Base-by-base conservation (phyloP, 192 early-diverging fungal species). In the Pecoramyces ruminantium region DNA sequence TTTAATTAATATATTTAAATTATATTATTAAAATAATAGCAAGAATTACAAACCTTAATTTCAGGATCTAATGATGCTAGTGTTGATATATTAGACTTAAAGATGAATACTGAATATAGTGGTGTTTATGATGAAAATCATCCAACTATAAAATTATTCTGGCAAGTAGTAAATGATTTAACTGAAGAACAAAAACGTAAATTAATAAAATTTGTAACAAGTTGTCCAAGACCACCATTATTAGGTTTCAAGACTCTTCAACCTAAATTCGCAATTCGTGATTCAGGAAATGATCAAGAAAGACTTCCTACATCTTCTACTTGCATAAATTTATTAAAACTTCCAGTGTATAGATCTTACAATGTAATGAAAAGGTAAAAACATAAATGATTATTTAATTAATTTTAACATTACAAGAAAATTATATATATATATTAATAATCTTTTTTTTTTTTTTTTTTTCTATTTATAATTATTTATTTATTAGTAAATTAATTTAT, bases 201-300 rank as follows among this genome's bases (percentile, higher is more conserved):
- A 12, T 90, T 95, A 79, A 87, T 97, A 58, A 93, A 93, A 83
- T 99, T 99, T 89, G 90, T 96, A 13, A 99, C 97, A 9, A 94
- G 92, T 80, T 97, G 96, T 83, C 89, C 93, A 39, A 85, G 97
- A 51, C 95, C 96, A 28, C 97, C 97, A 28, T 82, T 99, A 78
- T 84, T 99, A 40, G 97, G 97, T 12, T 99, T 99, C 81, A 87
- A 87, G 30, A 90, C 91, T 82, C 82, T 96, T 77, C 84, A 88
- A 29, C 95, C 95, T 0, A 86, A 88, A 67, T 87, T 95, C 77
- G 92, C 91, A 82, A 91, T 96, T 38, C 87, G 93, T 34, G 86
- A 87, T 79, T 90, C 92, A 5, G 93, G 93, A 4, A 86, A 84
- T 14, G 89, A 93, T 25, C 89, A 93, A 78, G 87, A 88, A 11